Conservation (phyloP, 1,139 yeast species). For the Scheffersomyces cryptocercus region DNA sequence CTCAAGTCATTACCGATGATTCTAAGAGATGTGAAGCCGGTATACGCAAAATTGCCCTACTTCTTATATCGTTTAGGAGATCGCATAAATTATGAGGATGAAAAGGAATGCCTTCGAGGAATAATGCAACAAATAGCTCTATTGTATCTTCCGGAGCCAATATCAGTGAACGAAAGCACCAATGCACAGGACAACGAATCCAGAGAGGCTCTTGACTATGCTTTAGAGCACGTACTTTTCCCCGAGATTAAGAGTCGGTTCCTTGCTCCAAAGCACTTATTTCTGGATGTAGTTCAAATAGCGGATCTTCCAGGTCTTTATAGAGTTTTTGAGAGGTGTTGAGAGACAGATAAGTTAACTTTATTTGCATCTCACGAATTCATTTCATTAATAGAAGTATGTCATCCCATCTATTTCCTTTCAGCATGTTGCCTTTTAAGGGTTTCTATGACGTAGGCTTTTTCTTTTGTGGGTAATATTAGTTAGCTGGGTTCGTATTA, state of each 20-base stretch:
- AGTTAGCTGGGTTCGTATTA: too few relatives aligned
- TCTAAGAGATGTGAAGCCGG: conserved; percentile 62
- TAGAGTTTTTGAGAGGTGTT: conserved; percentile 87
- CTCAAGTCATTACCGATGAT: conserved; percentile 66
- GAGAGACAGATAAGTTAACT: conserved; percentile 18
- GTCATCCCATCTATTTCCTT: too few relatives aligned
- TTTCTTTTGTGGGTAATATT: too few relatives aligned
- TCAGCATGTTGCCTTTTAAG: too few relatives aligned
- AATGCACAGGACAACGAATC: conserved; percentile 8
- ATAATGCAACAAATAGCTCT: conserved; percentile 69
- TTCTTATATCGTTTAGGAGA: conserved; percentile 65
- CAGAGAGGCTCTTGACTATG: conserved; percentile 24
- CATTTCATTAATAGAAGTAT: too few relatives aligned
- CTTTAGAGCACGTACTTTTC: conserved; percentile 60
- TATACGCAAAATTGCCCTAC: conserved; percentile 61
- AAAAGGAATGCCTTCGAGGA: conserved; percentile 64
- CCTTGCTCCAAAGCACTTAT: conserved; percentile 59
- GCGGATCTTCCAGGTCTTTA: conserved; percentile 93
- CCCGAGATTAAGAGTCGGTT: conserved; percentile 67
- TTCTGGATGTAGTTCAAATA: conserved; percentile 68
- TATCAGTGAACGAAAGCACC: conserved; percentile 2
- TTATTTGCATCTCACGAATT: too few relatives aligned
- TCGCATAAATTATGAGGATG: conserved; percentile 64
- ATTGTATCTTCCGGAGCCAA: conserved; percentile 69
- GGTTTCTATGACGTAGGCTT: too few relatives aligned